Evolutionary conservation across 2,329 filamentous ascomycete species (phyloP).

Genomic region (Seiridium cupressi): DNA sequence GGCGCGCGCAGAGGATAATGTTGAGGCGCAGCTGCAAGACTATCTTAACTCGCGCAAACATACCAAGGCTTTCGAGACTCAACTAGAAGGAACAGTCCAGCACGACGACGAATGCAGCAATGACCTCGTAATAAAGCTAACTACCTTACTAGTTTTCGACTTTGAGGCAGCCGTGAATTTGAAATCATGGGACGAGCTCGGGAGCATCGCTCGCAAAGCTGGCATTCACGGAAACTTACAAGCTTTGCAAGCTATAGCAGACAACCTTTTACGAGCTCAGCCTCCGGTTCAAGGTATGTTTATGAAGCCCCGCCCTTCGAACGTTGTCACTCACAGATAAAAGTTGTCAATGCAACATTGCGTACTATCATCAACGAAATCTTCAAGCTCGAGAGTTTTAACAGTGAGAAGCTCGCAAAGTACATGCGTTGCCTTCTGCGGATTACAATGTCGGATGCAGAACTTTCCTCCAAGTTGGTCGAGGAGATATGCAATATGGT

Average conservation of each 20-base stretch:
- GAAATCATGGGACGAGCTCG: conserved; percentile 65
- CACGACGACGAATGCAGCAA: conserved; percentile 40
- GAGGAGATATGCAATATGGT: conserved; percentile 60
- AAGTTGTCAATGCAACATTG: conserved; percentile 53
- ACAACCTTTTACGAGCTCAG: conserved; percentile 57
- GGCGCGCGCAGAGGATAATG: conserved; percentile 49
- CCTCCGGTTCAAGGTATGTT: conserved; percentile 47
- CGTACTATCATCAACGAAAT: conserved; percentile 70
- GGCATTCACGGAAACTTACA: conserved; percentile 39
- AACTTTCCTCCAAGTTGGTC: conserved; percentile 57
- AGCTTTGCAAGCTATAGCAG: conserved; percentile 63
- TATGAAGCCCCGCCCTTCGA: neutral
- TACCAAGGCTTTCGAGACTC: conserved; percentile 54
- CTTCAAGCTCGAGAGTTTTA: conserved; percentile 54
- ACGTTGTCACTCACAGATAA: conserved; percentile 1
- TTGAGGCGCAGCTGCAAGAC: conserved; percentile 52
- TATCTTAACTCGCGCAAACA: conserved; percentile 64
- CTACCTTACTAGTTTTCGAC: conserved; percentile 70
- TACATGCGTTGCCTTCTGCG: conserved; percentile 80
- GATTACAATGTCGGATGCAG: conserved; percentile 57
- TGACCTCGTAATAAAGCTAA: conserved; percentile 61
- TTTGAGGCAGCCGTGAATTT: conserved; percentile 73
- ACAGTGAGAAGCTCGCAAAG: conserved; percentile 62
- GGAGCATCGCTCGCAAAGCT: conserved; percentile 55
- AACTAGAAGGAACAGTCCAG: conserved; percentile 36